A percentile compares a stretch with the other conserved stretches of the same genome.
Conservation (phyloP, 805 yeast genomes). For the Saturnispora galanensis region DNA sequence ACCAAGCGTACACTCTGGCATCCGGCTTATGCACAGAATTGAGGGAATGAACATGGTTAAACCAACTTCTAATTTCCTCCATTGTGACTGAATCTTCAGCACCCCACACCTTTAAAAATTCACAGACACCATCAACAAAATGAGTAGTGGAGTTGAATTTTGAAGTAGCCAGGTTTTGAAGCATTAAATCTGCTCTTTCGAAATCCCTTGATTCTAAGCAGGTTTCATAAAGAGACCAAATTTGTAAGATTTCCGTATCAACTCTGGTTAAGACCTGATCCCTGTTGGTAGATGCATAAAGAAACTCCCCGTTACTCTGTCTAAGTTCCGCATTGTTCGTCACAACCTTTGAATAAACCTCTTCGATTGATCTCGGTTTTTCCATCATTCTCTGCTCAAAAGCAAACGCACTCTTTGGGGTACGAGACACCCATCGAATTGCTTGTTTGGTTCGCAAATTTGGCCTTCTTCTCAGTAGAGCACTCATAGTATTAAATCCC, state of each 20-base stretch:
- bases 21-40: conserved; percentile 15
- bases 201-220: conserved; percentile 57
- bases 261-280: conserved; percentile 23
- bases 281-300: conserved; percentile 16
- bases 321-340: neutral
- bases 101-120: conserved; percentile 38
- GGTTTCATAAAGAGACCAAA: conserved; percentile 71
- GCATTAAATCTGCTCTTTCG: conserved; percentile 59
- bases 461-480: neutral
- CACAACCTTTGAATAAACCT: conserved; percentile 12
- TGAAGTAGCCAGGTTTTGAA: conserved; percentile 43
- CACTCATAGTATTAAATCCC: conserved; percentile 5
- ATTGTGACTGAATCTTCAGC: conserved; percentile 19
- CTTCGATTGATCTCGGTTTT: conserved; percentile 15
- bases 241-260: conserved; percentile 18
- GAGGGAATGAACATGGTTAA: conserved; percentile 14
- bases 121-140: conserved; percentile 59
- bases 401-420: conserved; percentile 9
- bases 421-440: conserved; percentile 6
- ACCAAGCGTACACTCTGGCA: conserved; percentile 24
- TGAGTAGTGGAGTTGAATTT: conserved; percentile 24
- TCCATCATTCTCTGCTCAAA: conserved; percentile 9
- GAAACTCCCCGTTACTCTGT: conserved; percentile 7
- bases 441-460: neutral
- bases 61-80: conserved; percentile 19